Evolutionary conservation across 352 stramenopile genomes (phyloP), one percentile per base, ranked within the genome.

Genomic region (Phytophthora chlamydospora): DNA sequence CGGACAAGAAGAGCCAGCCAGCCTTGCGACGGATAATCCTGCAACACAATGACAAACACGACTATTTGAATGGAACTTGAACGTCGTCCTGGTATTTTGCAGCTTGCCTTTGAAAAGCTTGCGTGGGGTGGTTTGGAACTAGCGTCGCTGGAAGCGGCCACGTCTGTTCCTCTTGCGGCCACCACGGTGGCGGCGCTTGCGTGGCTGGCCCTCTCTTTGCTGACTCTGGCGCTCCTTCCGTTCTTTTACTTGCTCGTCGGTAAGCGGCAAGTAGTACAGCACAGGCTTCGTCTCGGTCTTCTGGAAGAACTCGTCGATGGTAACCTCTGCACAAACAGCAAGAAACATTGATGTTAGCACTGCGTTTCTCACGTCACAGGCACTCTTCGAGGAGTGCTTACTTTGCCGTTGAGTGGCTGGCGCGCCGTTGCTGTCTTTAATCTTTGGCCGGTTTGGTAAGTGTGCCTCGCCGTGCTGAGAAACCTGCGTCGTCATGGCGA

Each of bases 221-320:
- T 72, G 67, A 3, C 41, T 53, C 27, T 55, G 68, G 31, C 45
- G 43, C 48, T 75, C 51, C 34, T 81, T 75, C 12, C 54, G 63
- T 51, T 86, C 48, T 56, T 76, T 38, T 16, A 93, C 74, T 67
- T 93, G 72, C n/a, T 91, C 80, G 32, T 91, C 76, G 1, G 76
- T 82, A 14, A 91, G 60, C 19, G 88, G 84, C 40, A 95, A 60
- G 62, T 90, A 96, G 71, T 92, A 95, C 21, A 96, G 57, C 48
- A 88, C 74, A 10, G 88, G 88, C 53, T 89, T 90, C 24, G 83
- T 84, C 46, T 79, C 68, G 1, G 88, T 96, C 58, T 91, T 91
- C 27, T 78, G 62, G 58, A 95, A 93, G 35, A 90, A 83, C 16
- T 89, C 80, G 48, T 93, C 80, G 55, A 93, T 80, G 13, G 82